Base-by-base conservation (phyloP, 23 red algal genomes). In the Gracilaria domingensis region DNA sequence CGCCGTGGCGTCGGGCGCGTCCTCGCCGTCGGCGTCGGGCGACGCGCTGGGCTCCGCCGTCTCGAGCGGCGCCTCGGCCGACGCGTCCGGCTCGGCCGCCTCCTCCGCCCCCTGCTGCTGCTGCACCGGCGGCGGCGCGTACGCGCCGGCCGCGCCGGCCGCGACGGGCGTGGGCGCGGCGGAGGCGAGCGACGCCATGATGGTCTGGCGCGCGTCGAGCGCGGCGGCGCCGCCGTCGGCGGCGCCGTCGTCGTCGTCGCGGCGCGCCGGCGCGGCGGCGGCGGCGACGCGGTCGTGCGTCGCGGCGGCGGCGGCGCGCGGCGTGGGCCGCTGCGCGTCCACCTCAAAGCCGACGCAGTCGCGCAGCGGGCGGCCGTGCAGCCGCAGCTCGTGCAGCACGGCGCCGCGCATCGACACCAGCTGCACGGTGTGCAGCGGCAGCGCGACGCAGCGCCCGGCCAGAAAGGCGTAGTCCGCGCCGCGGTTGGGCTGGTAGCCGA, bases 331-430 rank as follows among this genome's bases (percentile, higher is more conserved):
- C n/a, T n/a, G n/a, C n/a, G n/a, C 42, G 42, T 45, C 42, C 42
- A 75, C 69, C 36, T 75, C 36, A 20, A 75, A 75, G 37, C 69
- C 69, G 8, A 75, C 69, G 21, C 69, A 75, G 37, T 75, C 69
- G 6, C 45, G 2, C 9, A 75, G 36, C 13, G 69, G 69, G 18
- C 69, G 69, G 18, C 69, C 69, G n/a, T 75, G 36, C 23, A 75
- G 69, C 36, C 45, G 20, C 69, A 75, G 21, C 29, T 75, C 69
- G n/a, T 75, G 35, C 17, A 75, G 37, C 8, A 47, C 69, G 3
- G 29, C 14, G 13, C 69, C 69, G 11, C 4, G 1, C 14, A 16
- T 35, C 9, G 69, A 75, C 18, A 75, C 39, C 35, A 75, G 69
- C 35, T 75, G 69, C 39, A 75, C 69, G 20, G 12, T 21, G 8